A percentile compares a stretch with the other conserved stretches of the same genome.
Evolutionary conservation across 495 filamentous ascomycete genomes (phyloP).

Genomic region (Thermothielavioides terrestris): DNA sequence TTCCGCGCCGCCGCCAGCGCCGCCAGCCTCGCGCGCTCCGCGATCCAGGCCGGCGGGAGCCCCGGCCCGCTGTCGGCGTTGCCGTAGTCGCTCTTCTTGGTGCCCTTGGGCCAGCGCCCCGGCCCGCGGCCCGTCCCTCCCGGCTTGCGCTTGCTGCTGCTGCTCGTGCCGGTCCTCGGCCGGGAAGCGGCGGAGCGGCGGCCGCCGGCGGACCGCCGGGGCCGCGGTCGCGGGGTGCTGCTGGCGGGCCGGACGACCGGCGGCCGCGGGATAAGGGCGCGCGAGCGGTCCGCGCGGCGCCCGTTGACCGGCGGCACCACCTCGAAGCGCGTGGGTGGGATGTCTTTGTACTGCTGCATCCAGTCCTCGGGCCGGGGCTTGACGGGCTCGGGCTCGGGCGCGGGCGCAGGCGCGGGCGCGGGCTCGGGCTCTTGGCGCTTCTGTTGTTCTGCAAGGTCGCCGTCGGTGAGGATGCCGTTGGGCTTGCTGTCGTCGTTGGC

Average conservation of each 20-base stretch:
- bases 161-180: constrained; percentile 20
- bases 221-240: constrained; percentile 18
- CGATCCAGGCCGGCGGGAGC: constrained; percentile 41
- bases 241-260: constrained; percentile 19
- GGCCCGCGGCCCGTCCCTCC: constrained; percentile 46
- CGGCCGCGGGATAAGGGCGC: constrained; percentile 25
- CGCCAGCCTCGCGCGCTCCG: constrained; percentile 21
- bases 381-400: constrained; percentile 9
- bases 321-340: constrained; percentile 74
- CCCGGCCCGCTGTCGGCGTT: constrained; percentile 49
- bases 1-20: constrained; percentile 15
- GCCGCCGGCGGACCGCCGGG: constrained; percentile 16
- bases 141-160: constrained; percentile 34
- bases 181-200: constrained; percentile 22
- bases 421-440: constrained; percentile 6
- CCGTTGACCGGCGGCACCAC: constrained; percentile 64
- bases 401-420: constrained; percentile 1
- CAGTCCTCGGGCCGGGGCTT: constrained; percentile 22
- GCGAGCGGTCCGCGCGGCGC: constrained; percentile 21
- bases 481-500: constrained; percentile 9
- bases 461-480: constrained; percentile 17
- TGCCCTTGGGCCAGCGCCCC: constrained; percentile 47
- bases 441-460: constrained; percentile 21
- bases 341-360: constrained; percentile 39
- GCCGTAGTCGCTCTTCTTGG: constrained; percentile 49